Evolutionary conservation across 352 stramenopile species (phyloP).

Genomic region (Globisporangium mamillatum): DNA sequence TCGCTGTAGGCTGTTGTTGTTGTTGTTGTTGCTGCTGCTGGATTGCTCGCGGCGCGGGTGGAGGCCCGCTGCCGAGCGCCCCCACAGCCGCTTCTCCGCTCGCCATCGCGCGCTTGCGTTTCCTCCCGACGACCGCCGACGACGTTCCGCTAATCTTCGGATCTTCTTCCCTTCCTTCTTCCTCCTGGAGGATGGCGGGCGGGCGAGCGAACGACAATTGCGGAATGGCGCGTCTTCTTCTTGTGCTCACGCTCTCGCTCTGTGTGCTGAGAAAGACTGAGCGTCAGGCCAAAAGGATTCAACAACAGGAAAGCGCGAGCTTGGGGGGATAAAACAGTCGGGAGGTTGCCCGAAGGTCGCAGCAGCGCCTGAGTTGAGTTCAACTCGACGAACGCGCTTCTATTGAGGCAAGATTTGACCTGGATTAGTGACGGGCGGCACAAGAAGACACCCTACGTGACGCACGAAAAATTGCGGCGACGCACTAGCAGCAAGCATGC

Average conservation of each 20-base stretch:
- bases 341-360: constrained; percentile 3
- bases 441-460: neutral
- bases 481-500: neutral
- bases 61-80: constrained; percentile 6
- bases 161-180: constrained; percentile 13
- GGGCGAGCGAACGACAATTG: constrained; percentile 12
- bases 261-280: neutral
- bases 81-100: constrained; percentile 9
- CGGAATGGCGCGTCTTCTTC: constrained; percentile 8
- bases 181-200: constrained; percentile 1
- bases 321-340: neutral
- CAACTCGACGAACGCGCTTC: constrained; percentile 5
- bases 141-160: constrained; percentile 20
- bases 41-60: constrained; percentile 16
- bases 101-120: constrained; percentile 18
- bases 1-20: constrained; percentile 22
- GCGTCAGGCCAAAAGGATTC: neutral
- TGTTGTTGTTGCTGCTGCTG: constrained; percentile 21
- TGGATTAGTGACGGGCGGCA: constrained; percentile 1
- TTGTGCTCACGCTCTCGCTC: neutral
- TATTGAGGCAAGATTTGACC: neutral
- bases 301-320: neutral
- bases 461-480: neutral
- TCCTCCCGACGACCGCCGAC: constrained; percentile 15
- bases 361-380: neutral